Conservation (phyloP, 805 yeast species). For the Lachancea thermotolerans region DNA sequence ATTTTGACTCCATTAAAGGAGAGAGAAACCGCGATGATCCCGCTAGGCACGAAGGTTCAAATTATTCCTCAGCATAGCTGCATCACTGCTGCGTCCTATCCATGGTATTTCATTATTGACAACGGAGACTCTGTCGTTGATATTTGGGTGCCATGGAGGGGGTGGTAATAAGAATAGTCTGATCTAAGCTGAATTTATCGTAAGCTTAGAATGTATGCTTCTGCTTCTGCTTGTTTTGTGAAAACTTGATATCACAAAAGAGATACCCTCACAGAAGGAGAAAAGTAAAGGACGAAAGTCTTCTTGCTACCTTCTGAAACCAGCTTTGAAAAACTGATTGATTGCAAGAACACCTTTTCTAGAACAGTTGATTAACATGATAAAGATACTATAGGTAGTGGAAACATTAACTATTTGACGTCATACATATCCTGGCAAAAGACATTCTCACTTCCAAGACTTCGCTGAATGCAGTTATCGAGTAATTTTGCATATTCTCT, state of each 20-base stretch:
- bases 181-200: not conserved
- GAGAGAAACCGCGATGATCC: constrained; percentile 14
- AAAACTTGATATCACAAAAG: too few species aligned
- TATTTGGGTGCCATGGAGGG: constrained; percentile 59
- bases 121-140: constrained; percentile 45
- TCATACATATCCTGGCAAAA: constrained; percentile 44
- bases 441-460: constrained; percentile 38
- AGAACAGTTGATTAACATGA: too few species aligned
- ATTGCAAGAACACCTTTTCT: too few species aligned
- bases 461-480: constrained; percentile 44
- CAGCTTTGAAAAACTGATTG: too few species aligned
- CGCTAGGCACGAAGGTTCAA: constrained; percentile 44
- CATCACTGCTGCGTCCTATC: constrained; percentile 58
- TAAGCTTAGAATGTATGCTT: too few species aligned
- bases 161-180: constrained; percentile 30
- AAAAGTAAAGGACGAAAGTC: too few species aligned
- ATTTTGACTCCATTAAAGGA: constrained; percentile 45
- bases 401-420: not conserved
- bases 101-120: constrained; percentile 50
- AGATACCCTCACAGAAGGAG: too few species aligned
- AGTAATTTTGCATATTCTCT: constrained; percentile 46
- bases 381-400: too few species aligned
- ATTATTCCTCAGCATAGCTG: constrained; percentile 69
- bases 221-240: too few species aligned
- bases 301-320: too few species aligned